Evolutionary conservation across 2,329 filamentous ascomycete genomes (phyloP).

Genomic region (Penicillium sp.): DNA sequence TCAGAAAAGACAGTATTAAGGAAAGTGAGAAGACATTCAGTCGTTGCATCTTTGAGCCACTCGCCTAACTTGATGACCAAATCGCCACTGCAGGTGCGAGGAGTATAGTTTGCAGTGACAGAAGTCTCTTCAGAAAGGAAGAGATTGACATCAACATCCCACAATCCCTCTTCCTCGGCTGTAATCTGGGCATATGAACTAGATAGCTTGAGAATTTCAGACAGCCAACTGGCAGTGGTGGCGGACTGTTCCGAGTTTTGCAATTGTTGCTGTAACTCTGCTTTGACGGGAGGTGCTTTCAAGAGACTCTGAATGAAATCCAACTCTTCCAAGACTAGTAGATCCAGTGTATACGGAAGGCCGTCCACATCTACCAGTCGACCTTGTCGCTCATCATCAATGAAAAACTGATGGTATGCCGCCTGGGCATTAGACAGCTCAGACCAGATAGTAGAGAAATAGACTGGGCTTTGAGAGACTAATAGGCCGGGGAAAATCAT

Average conservation of each 20-base stretch:
- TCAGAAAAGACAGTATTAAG: slow-evolving; percentile 73
- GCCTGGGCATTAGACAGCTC: slow-evolving; percentile 76
- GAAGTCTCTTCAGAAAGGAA: slow-evolving; percentile 95
- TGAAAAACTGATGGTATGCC: slow-evolving; percentile 81
- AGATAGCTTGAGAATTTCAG: slow-evolving; percentile 84
- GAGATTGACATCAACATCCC: slow-evolving; percentile 95
- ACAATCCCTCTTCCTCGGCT: slow-evolving; percentile 88
- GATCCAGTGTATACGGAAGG: slow-evolving; percentile 93
- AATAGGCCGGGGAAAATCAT: slow-evolving; percentile 81
- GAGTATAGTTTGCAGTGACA: slow-evolving; percentile 94
- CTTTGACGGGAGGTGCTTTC: slow-evolving; percentile 83
- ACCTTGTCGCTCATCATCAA: slow-evolving; percentile 82
- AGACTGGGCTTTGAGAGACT: slow-evolving; percentile 76
- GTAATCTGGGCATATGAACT: slow-evolving; percentile 88
- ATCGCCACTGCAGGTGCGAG: slow-evolving; percentile 89
- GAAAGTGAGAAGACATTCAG: slow-evolving; percentile 79
- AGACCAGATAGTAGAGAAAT: slow-evolving; percentile 89
- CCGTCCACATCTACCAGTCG: slow-evolving; percentile 87
- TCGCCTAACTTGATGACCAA: slow-evolving; percentile 90
- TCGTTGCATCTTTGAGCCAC: slow-evolving; percentile 76
- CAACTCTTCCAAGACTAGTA: slow-evolving; percentile 89
- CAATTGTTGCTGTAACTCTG: slow-evolving; percentile 84
- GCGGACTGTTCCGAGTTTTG: slow-evolving; percentile 62
- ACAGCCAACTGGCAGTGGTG: slow-evolving; percentile 76
- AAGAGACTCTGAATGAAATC: slow-evolving; percentile 94